Evolutionary conservation across 805 yeast genomes (phyloP).

Genomic region (Kodamaea neixiangensis): DNA sequence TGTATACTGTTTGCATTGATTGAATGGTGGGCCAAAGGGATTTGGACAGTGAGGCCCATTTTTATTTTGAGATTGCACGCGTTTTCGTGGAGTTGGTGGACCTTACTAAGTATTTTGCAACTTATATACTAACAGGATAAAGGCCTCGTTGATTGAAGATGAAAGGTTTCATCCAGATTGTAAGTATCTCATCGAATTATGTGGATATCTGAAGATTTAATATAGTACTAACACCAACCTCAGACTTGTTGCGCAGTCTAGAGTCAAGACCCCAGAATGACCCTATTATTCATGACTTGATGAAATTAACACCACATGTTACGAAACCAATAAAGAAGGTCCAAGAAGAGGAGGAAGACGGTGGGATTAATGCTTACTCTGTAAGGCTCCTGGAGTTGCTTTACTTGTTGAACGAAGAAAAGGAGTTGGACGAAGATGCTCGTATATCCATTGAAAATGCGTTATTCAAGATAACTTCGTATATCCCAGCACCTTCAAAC

Average conservation of each 20-base stretch:
- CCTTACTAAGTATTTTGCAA: not conserved
- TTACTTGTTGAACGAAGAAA: constrained; percentile 28
- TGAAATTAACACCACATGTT: constrained; percentile 32
- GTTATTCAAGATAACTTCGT: constrained; percentile 27
- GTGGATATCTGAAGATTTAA: not conserved
- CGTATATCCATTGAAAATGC: constrained; percentile 30
- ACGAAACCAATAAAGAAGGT: constrained; percentile 10
- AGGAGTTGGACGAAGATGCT: constrained; percentile 28
- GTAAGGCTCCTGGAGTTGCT: constrained; percentile 31
- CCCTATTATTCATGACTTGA: constrained; percentile 34
- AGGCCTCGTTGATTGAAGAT: constrained; percentile 4
- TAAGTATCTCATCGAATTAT: constrained; percentile 1
- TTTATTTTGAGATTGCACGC: not conserved
- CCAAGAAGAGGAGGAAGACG: constrained; percentile 11
- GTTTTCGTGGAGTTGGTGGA: not conserved
- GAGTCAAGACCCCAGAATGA: constrained; percentile 18
- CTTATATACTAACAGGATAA: constrained; percentile 6
- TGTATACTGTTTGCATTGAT: not conserved
- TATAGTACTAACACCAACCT: not conserved
- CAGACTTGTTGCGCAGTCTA: constrained; percentile 6
- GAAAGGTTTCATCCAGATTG: constrained; percentile 11
- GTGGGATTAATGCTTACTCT: constrained; percentile 35
- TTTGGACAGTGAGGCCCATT: not conserved
- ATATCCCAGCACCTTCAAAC: constrained; percentile 23
- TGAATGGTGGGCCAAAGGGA: constrained; percentile 1